Evolutionary conservation across 1,139 yeast species (phyloP).

Genomic region (Fermentozyma sake): DNA sequence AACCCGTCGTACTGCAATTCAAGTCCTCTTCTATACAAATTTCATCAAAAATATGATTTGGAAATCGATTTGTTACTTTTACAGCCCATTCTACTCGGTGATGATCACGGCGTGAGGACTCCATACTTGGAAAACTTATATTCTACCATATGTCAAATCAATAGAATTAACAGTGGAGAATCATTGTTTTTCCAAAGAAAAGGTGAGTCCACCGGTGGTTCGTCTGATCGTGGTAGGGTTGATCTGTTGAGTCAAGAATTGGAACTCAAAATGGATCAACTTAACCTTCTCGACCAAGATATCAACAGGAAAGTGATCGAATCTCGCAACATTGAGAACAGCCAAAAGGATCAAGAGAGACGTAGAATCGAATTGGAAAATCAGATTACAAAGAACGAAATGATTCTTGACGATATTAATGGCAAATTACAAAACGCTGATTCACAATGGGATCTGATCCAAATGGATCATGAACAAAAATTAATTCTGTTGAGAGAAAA

Average conservation of each 20-base stretch:
- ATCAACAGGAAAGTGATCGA: slow-evolving; percentile 18
- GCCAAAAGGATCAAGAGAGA: slow-evolving; percentile 20
- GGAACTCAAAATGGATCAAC: slow-evolving; percentile 13
- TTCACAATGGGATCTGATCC: slow-evolving; percentile 2
- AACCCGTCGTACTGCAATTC: slow-evolving; percentile 34
- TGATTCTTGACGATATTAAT: slow-evolving; percentile 11
- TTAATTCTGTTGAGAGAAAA: too few relatives aligned
- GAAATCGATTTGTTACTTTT: slow-evolving; percentile 70
- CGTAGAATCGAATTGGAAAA: slow-evolving; percentile 13
- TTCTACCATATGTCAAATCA: slow-evolving; percentile 70
- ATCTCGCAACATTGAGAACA: slow-evolving; percentile 15
- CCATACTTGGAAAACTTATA: slow-evolving; percentile 87
- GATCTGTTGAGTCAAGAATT: slow-evolving; percentile 5
- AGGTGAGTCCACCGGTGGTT: neutral
- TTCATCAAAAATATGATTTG: slow-evolving; percentile 48
- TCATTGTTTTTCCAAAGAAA: slow-evolving; percentile 34
- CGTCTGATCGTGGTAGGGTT: slow-evolving; percentile 1
- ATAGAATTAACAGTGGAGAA: slow-evolving; percentile 40
- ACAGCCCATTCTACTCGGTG: slow-evolving; percentile 84
- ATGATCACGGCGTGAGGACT: slow-evolving; percentile 77
- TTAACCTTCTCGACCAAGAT: slow-evolving; percentile 18
- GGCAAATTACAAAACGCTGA: slow-evolving; percentile 4
- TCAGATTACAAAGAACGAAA: slow-evolving; percentile 15
- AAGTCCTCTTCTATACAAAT: slow-evolving; percentile 58
- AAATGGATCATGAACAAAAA: slow-evolving; percentile 3